Evolutionary conservation across 1,139 yeast species (phyloP).

Genomic region (Suhomyces maxii): DNA sequence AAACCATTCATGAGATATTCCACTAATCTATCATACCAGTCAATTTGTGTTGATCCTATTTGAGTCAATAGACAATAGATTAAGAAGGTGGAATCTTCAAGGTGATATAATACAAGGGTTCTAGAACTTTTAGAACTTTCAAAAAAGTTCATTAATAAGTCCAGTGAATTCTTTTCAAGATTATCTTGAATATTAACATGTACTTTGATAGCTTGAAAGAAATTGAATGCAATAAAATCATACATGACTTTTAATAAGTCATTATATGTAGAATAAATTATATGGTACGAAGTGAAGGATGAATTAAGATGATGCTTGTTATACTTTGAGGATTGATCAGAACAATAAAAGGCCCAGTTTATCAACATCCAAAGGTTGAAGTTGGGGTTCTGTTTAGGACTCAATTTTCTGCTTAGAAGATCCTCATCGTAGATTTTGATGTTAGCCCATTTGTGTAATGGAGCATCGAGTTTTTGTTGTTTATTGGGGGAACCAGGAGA

Average conservation of each 20-base stretch:
- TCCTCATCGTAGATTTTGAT: slow-evolving; percentile 34
- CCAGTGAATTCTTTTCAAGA: background rate
- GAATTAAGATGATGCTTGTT: slow-evolving; percentile 20
- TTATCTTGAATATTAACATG: slow-evolving; percentile 4
- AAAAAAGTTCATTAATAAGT: slow-evolving; percentile 8
- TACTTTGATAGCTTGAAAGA: slow-evolving; percentile 13
- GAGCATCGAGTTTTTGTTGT: background rate
- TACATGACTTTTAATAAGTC: slow-evolving; percentile 22
- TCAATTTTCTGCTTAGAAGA: slow-evolving; percentile 24
- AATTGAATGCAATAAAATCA: slow-evolving; percentile 23
- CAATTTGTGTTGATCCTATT: slow-evolving; percentile 16
- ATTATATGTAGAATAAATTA: slow-evolving; percentile 23
- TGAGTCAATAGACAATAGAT: slow-evolving; percentile 20
- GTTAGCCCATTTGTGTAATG: slow-evolving; percentile 12
- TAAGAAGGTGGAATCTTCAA: slow-evolving; percentile 13
- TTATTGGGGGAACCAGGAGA: background rate
- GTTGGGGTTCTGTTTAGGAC: slow-evolving; percentile 18
- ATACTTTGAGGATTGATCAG: slow-evolving; percentile 24
- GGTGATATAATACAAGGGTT: slow-evolving; percentile 8
- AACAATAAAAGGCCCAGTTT: slow-evolving; percentile 40
- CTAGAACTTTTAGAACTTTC: slow-evolving; percentile 8
- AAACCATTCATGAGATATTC: slow-evolving; percentile 34
- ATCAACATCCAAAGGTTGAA: slow-evolving; percentile 35
- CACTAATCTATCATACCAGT: slow-evolving; percentile 37
- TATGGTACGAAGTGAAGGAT: slow-evolving; percentile 22